Evolutionary conservation across 2,329 filamentous ascomycete genomes (phyloP), one percentile per base, ranked within the genome.

Genomic region (Venturia aucupariae): DNA sequence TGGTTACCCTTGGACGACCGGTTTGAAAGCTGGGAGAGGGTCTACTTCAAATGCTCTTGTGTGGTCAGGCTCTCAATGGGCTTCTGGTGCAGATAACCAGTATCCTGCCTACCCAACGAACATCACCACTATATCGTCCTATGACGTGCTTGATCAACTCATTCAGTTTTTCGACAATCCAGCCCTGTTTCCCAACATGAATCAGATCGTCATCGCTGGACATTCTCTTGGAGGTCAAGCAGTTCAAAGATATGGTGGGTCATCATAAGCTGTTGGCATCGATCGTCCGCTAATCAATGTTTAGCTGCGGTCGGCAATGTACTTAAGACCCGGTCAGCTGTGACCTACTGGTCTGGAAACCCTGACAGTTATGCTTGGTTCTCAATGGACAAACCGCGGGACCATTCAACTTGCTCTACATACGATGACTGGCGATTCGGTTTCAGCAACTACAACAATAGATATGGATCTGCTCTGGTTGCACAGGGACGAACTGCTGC

Each of bases 391-490:
- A 70, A 73, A 8, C 74, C 74, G 2, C 64, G 74, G 7, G 68
- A 70, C 19, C 71, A 67, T 30, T 67, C 68, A 1, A 67, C 64
- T 27, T 76, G 74, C 63, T 54, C 71, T 8, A 69, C 57, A 11
- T 75, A 74, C 55, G 73, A 75, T 62, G 67, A 70, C 30, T 76
- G 74, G 67, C 70, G 73, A 46, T 71, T 74, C 38, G 74, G 74
- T 10, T 72, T 72, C 46, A 67, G 63, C n/a, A 71, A 71, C 42
- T 75, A 74, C 65, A 67, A 67, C 0, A 65, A 67, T 8, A 71
- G 70, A 8, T 68, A 69, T 42, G 65, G 64, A 35, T 42, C 67
- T 61, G 65, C 41, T 32, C 67, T 76, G 7, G 72, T 75, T 2
- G 66, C 66, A 17, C 48, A 65, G 11, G 73, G 74, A 3, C 68